Conservation (phyloP, 1,284 basidiomycete genomes). For the Apiotrichum montevideense region DNA sequence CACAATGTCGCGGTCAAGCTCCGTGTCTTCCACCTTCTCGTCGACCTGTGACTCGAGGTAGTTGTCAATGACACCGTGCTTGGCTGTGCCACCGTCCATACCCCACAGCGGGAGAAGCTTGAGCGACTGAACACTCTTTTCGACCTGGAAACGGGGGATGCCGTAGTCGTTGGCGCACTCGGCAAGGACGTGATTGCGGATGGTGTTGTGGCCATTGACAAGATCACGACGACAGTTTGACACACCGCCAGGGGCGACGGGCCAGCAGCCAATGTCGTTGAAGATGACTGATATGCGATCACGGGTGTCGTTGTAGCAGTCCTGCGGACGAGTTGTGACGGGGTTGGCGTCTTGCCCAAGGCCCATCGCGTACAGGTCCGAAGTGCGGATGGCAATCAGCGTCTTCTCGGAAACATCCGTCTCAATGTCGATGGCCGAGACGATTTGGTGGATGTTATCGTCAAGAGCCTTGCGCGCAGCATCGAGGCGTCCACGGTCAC, state of each 20-base stretch:
- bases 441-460: constrained; percentile 7
- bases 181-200: constrained; percentile 13
- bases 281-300: constrained; percentile 12
- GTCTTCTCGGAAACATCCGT: constrained; percentile 10
- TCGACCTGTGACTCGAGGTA: constrained; percentile 13
- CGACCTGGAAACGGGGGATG: constrained; percentile 12
- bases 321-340: constrained; percentile 7
- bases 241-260: constrained; percentile 10
- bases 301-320: constrained; percentile 11
- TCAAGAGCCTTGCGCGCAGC: constrained; percentile 5
- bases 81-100: constrained; percentile 7
- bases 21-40: constrained; percentile 8
- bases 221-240: constrained; percentile 14
- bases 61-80: constrained; percentile 11
- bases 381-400: constrained; percentile 8
- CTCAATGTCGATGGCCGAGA: constrained; percentile 11
- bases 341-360: constrained; percentile 9
- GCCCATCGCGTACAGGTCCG: constrained; percentile 13
- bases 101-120: constrained; percentile 15
- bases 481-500: constrained; percentile 5
- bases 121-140: constrained; percentile 10
- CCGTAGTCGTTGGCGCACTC: constrained; percentile 16
- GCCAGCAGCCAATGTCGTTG: constrained; percentile 14
- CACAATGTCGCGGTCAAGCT: constrained; percentile 11
- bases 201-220: constrained; percentile 11